These are phyloP conservation scores for Casuarina glauca DNA, from an alignment of 306 rosid genomes.

Conservation along the genomic window DNA sequence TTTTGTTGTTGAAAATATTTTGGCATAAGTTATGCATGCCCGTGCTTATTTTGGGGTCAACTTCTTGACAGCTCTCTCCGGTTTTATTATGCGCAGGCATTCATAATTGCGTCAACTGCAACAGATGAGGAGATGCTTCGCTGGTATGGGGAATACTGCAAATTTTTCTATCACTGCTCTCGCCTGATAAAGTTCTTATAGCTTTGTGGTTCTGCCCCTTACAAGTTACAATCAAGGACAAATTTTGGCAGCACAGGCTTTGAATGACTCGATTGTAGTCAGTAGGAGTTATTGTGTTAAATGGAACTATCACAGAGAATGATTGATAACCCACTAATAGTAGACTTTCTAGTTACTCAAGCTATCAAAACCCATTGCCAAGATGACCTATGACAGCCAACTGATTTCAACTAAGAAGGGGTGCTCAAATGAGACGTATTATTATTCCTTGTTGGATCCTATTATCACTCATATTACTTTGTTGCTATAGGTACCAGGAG, in stretches of 20 bases:
- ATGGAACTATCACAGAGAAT: background rate
- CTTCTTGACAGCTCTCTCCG: conserved; percentile 24
- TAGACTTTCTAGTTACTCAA: background rate
- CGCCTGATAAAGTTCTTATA: background rate
- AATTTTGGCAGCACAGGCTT: background rate
- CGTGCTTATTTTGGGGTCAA: background rate
- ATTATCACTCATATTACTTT: background rate
- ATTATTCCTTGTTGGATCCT: conserved; percentile 12
- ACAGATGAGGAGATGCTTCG: conserved; percentile 94
- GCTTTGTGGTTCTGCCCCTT: background rate
- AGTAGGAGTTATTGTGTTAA: background rate
- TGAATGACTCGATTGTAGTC: background rate
- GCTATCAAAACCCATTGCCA: background rate
- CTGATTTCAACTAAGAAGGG: background rate
- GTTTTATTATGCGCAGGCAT: conserved; percentile 58
- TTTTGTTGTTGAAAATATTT: background rate
- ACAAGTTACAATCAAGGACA: background rate
- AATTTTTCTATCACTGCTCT: background rate
- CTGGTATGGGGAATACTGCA: conserved; percentile 46
- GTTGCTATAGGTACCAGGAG: conserved; percentile 77
- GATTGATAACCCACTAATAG: background rate
- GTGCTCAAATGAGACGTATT: background rate
- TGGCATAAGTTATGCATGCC: background rate
- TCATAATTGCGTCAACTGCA: conserved; percentile 96
- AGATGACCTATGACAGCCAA: background rate